These are phyloP conservation scores for Acrocalymma vagum DNA, from an alignment of 2,329 filamentous ascomycete species.

Conservation along the genomic window DNA sequence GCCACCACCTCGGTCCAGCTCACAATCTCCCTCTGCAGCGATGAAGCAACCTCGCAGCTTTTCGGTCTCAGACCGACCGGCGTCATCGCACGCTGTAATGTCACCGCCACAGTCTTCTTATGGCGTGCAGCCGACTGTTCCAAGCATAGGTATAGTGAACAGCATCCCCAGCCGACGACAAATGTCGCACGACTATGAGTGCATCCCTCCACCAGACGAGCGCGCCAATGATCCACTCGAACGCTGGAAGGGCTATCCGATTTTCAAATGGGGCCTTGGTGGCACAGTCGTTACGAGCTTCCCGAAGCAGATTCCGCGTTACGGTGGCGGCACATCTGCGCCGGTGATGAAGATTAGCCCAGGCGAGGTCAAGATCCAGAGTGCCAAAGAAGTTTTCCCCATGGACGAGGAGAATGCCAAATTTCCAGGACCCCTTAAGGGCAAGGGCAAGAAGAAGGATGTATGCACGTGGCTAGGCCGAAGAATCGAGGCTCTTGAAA, in stretches of 20 bases:
- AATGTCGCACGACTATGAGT: constrained; percentile 61
- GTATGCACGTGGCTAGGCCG: constrained; percentile 79
- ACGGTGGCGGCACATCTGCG: constrained; percentile 74
- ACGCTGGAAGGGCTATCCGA: constrained; percentile 88
- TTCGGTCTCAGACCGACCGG: constrained; percentile 59
- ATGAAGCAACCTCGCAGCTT: constrained; percentile 57
- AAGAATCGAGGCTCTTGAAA: constrained; percentile 79
- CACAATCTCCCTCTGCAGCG: constrained; percentile 66
- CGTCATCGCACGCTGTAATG: constrained; percentile 61
- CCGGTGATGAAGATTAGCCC: constrained; percentile 84
- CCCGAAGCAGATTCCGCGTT: constrained; percentile 87
- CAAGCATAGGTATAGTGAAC: constrained; percentile 23
- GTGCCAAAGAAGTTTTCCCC: constrained; percentile 76
- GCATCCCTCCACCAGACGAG: constrained; percentile 65
- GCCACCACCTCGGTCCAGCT: constrained; percentile 61
- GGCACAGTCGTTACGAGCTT: constrained; percentile 85
- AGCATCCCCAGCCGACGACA: constrained; percentile 46
- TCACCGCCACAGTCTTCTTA: constrained; percentile 47
- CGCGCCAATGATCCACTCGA: constrained; percentile 76
- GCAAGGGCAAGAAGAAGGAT: constrained; percentile 96
- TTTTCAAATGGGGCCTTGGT: constrained; percentile 88
- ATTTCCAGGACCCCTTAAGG: constrained; percentile 89
- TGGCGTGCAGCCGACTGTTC: constrained; percentile 29
- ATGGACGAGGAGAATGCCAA: constrained; percentile 76
- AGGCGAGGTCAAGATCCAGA: constrained; percentile 82